Base-by-base conservation (phyloP, 805 yeast species). In the Cyberlindnera mrakii region DNA sequence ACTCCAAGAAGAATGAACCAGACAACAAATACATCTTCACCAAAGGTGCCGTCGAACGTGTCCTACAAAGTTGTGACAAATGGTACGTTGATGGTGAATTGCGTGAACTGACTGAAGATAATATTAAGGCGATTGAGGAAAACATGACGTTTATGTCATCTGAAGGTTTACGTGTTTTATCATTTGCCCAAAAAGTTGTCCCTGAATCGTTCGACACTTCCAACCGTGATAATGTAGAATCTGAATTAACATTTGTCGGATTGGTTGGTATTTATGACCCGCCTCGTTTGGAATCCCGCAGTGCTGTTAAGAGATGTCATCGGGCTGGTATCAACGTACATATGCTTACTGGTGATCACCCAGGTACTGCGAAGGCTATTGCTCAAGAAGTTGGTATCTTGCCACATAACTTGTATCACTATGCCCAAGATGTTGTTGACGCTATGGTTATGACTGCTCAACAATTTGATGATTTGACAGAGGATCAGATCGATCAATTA, bases 271-370 rank as follows among this genome's bases (percentile, higher is more conserved):
- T 84, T 50, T 83, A 84, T 57, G 91, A 84, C 59, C 91, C 91
- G 16, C 91, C 91, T 44, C 71, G 91, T 54, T 65, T 68, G 11
- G 90, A 84, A 64, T 77, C 87, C 14, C 75, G 78, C 10, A 75
- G 68, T 11, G 75, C 85, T 6, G 90, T 84, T 18, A 74, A 73
- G 52, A 60, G 66, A 46, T 83, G 90, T 61, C 88, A 82, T 57
- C 68, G 61, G 38, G 91, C 91, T 14, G 91, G 91, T 47, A 80
- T 84, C 52, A 77, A 80, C 50, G 90, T 84, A 37, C 87, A 80
- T 53, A 84, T 84, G 91, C 72, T 85, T 33, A 84, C 91, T 16
- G 91, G 91, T 49, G 91, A 84, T 58, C 88, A 82, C 54, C 85
- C 83, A 9, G 82, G 82, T 31, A 84, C 91, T 35, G 91, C 91